Conservation (phyloP, 306 rosid species). For the Corylus avellana region DNA sequence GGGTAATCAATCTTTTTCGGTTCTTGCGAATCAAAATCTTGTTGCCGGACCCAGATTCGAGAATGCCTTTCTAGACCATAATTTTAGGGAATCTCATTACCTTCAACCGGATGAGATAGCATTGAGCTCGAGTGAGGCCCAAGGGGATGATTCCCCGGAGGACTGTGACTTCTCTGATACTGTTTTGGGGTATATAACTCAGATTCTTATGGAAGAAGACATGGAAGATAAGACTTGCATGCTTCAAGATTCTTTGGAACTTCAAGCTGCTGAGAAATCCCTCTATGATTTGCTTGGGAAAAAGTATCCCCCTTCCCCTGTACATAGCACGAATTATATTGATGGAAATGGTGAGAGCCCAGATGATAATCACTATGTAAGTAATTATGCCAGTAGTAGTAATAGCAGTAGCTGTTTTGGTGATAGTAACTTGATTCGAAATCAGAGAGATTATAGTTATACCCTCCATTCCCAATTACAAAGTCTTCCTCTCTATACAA, state of each 20-base stretch:
- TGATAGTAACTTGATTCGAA: constrained; percentile 29
- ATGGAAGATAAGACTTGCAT: constrained; percentile 82
- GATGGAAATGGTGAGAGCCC: constrained; percentile 39
- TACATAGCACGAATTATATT: constrained; percentile 26
- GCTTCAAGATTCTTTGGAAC: constrained; percentile 91
- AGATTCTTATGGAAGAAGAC: constrained; percentile 97
- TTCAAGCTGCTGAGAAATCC: constrained; percentile 88
- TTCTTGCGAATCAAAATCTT: constrained; percentile 43
- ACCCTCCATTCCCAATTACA: constrained; percentile 27
- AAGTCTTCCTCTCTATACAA: constrained; percentile 32
- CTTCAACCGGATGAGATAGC: constrained; percentile 44
- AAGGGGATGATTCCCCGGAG: constrained; percentile 70
- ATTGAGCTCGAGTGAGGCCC: constrained; percentile 42
- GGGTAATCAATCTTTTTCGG: constrained; percentile 46
- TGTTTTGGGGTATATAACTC: constrained; percentile 73
- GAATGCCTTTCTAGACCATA: constrained; percentile 41
- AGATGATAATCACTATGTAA: constrained; percentile 36
- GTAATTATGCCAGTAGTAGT: constrained; percentile 34
- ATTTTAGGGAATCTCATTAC: constrained; percentile 34
- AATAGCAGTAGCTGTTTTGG: constrained; percentile 36
- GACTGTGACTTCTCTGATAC: constrained; percentile 92
- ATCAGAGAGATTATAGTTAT: constrained; percentile 37
- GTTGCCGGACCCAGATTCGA: constrained; percentile 33
- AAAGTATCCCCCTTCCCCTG: constrained; percentile 71
- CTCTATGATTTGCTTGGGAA: constrained; percentile 88